Conservation (phyloP, 345 rosid species). For the Eucalyptus cloeziana region DNA sequence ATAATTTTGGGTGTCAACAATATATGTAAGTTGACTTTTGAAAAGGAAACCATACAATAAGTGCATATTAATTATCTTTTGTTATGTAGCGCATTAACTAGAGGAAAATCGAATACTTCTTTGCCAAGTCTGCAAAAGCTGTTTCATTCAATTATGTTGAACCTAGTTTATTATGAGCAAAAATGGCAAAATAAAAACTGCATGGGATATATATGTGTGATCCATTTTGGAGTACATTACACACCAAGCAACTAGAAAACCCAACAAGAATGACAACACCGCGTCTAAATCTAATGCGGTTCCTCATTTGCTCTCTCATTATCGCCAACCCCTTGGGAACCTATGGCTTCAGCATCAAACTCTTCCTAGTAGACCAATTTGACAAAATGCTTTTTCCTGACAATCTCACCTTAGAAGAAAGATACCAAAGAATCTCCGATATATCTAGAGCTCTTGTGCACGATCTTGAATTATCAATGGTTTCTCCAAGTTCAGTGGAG, state of each 20-base stretch:
- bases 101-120: neutral
- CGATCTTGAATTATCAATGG: neutral
- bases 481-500: neutral
- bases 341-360: neutral
- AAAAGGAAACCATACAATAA: neutral
- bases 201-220: neutral
- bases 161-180: neutral
- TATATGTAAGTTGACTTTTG: neutral
- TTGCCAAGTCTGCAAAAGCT: neutral
- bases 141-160: neutral
- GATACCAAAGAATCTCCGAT: neutral
- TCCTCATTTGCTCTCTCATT: neutral
- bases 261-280: neutral
- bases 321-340: neutral
- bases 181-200: neutral
- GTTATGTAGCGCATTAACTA: neutral
- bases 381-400: neutral
- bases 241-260: neutral
- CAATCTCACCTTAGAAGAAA: neutral
- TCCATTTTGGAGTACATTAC: neutral
- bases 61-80: neutral
- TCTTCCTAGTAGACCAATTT: neutral
- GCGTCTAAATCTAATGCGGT: neutral
- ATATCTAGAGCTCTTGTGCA: neutral
- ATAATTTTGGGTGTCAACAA: too few relatives aligned